Evolutionary conservation across 495 filamentous ascomycete genomes (phyloP), one percentile per base, ranked within the genome.

Genomic region (Chaetomidium leptoderma): DNA sequence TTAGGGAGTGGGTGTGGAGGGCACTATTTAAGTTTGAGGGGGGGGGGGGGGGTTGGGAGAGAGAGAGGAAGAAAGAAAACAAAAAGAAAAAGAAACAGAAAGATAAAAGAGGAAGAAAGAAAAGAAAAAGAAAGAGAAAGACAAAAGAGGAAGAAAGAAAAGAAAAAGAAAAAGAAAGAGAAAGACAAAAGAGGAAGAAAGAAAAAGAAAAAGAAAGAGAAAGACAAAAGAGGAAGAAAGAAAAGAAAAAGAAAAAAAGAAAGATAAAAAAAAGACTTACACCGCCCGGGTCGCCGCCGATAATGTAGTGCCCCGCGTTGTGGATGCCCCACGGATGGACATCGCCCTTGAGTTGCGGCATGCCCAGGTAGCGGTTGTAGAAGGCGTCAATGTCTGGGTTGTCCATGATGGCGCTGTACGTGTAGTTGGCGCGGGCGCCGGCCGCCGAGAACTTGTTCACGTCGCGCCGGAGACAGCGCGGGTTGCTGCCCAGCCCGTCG

Each of bases 381-480:
- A 88, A 88, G 43, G 63, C 56, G 57, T 70, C 65, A 55, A 86
- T 72, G 39, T 59, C 45, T 21, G 75, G 61, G 19, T 72, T n/a
- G 26, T 76, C 72, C 23, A 68, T 53, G 21, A 67, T 50, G 23
- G 60, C 32, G 42, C 47, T 60, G 26, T 77, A 54, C 17, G 81
- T 71, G 46, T 77, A 71, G 6, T 70, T 70, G 29, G 61, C 61
- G 53, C 79, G 82, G 32, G 73, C 74, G 49, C 76, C 79, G 6
- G 69, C 69, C 3, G 46, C 55, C 24, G 55, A 40, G 55, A 32
- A 21, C 39, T 63, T 55, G 45, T 78, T 74, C 9, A 81, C 65
- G 56, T 89, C 86, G 11, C 88, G 80, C 32, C 70, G 78, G 45
- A 91, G 66, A 57, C 86, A 86, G 51, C 85, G 79, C 0, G 83